These are phyloP conservation scores for Gigaspora rosea DNA, from an alignment of 192 early-diverging fungal species.

Conservation along the genomic window DNA sequence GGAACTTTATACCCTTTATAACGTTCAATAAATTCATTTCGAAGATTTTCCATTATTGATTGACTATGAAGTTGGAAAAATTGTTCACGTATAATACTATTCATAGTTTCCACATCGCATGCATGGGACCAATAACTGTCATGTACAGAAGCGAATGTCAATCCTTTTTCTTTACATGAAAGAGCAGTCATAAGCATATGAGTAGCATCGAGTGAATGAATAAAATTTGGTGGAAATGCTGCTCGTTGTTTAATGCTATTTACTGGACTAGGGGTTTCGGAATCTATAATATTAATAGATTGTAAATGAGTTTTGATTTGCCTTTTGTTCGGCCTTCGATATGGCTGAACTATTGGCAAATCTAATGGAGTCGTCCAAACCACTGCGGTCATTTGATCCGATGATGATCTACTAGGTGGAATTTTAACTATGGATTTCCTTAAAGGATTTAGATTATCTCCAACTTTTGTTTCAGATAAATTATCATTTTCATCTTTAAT, in stretches of 20 bases:
- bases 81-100: slow-evolving; percentile 79
- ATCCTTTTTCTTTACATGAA: slow-evolving; percentile 71
- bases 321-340: slow-evolving; percentile 71
- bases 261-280: slow-evolving; percentile 70
- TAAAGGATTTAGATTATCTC: slow-evolving; percentile 1
- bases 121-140: slow-evolving; percentile 99
- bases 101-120: slow-evolving; percentile 85
- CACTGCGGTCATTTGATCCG: slow-evolving; percentile 84
- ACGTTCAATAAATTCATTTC: slow-evolving; percentile 79
- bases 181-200: slow-evolving; percentile 97
- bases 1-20: slow-evolving; percentile 75
- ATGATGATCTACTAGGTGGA: slow-evolving; percentile 16
- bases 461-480: slow-evolving; percentile 27
- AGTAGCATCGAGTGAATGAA: slow-evolving; percentile 95
- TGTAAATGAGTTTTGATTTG: slow-evolving; percentile 80
- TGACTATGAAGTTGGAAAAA: slow-evolving; percentile 85
- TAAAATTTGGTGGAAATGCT: slow-evolving; percentile 98
- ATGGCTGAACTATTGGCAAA: slow-evolving; percentile 96
- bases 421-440: slow-evolving; percentile 18
- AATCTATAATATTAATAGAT: slow-evolving; percentile 73
- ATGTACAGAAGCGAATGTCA: slow-evolving; percentile 94
- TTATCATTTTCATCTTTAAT: slow-evolving; percentile 17
- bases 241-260: slow-evolving; percentile 90
- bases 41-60: slow-evolving; percentile 82
- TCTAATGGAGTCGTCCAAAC: slow-evolving; percentile 96